phyloP scores from a whole-genome alignment of 176 grass and related monocot species.

The Cenchrus americanus region DNA sequence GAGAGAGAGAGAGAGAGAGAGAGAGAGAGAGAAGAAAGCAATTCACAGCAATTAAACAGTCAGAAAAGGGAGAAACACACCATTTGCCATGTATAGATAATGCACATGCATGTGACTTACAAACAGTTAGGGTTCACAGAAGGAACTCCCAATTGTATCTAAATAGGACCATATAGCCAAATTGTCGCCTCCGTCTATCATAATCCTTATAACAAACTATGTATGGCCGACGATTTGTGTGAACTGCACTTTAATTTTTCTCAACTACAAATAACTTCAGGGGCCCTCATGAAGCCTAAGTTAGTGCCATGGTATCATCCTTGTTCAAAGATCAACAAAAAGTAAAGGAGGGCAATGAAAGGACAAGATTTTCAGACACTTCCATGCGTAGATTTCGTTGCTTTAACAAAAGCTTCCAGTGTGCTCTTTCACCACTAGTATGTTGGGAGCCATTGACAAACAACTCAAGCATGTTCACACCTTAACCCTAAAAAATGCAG shows the following conservation, averaged over 20 bases:
- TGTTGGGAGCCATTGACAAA: conserved; percentile 52
- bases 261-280: background rate
- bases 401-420: conserved; percentile 42
- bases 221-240: conserved; percentile 5
- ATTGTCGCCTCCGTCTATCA: background rate
- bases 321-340: conserved; percentile 50
- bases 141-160: background rate
- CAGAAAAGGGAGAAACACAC: too few species aligned
- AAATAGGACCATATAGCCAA: background rate
- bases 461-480: conserved; percentile 40
- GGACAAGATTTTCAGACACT: conserved; percentile 42
- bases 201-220: background rate
- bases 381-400: conserved; percentile 38
- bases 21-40: too few species aligned
- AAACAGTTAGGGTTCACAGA: background rate
- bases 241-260: conserved; percentile 32
- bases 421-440: conserved; percentile 38
- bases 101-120: too few species aligned
- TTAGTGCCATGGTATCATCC: conserved; percentile 25
- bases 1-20: too few species aligned
- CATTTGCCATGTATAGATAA: too few species aligned
- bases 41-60: background rate
- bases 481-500: conserved; percentile 9
- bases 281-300: conserved; percentile 19
- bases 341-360: conserved; percentile 20